Percentiles rank a stretch among this genome's conserved stretches.
phyloP scores from a whole-genome alignment of 129 eudicot genomes.

The Tagetes patula region DNA sequence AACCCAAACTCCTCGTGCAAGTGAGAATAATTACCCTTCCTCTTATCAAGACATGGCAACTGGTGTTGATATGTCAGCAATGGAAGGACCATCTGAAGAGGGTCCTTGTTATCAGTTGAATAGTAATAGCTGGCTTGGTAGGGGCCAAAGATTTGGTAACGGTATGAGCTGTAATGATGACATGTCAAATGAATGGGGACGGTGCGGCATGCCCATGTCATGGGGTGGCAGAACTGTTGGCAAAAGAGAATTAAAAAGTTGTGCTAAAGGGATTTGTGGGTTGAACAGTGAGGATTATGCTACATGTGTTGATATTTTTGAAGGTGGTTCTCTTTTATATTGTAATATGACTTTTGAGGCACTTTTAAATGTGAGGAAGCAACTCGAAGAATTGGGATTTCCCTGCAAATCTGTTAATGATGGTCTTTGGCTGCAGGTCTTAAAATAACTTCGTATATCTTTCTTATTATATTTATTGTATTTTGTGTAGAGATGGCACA shows the following conservation, averaged over 20 bases:
- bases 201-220: slow-evolving; percentile 65
- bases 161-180: slow-evolving; percentile 50
- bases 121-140: slow-evolving; percentile 68
- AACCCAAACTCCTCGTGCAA: slow-evolving; percentile 40
- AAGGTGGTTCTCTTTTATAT: slow-evolving; percentile 93
- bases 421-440: slow-evolving; percentile 99
- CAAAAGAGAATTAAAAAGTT: slow-evolving; percentile 63
- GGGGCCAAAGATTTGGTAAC: slow-evolving; percentile 54
- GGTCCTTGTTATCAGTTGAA: slow-evolving; percentile 70
- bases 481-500: background rate
- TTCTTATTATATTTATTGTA: slow-evolving; percentile 5
- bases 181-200: slow-evolving; percentile 81
- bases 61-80: slow-evolving; percentile 44
- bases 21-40: slow-evolving; percentile 48
- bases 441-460: slow-evolving; percentile 10
- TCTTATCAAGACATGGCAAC: slow-evolving; percentile 60
- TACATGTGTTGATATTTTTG: slow-evolving; percentile 78
- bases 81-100: slow-evolving; percentile 97
- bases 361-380: slow-evolving; percentile 89
- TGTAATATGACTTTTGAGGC: slow-evolving; percentile 94
- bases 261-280: slow-evolving; percentile 60
- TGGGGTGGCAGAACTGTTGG: slow-evolving; percentile 98
- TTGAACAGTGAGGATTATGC: slow-evolving; percentile 79
- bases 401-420: slow-evolving; percentile 96
- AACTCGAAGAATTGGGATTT: slow-evolving; percentile 89